phyloP scores from a whole-genome alignment of 2,329 filamentous ascomycete species.

The Chalaropsis thielavioides region DNA sequence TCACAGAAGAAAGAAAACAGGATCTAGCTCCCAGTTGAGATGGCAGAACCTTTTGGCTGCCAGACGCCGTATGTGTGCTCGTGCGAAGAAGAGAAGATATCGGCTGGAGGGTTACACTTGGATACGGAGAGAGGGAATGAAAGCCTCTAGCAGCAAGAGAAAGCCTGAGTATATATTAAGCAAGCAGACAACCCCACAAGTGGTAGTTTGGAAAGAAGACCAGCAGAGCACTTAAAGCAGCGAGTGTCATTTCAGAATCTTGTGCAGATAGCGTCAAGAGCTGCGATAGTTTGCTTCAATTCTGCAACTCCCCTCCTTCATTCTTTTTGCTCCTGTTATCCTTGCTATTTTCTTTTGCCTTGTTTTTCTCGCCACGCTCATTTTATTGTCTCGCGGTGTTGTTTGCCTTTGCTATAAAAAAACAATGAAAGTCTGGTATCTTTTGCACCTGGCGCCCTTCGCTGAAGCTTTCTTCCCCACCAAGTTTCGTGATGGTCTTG shows the following conservation, averaged over 20 bases:
- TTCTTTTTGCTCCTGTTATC: not conserved
- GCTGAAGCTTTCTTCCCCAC: constrained; percentile 18
- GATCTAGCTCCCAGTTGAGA: not conserved
- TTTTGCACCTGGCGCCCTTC: constrained; percentile 4
- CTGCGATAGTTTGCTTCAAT: not conserved
- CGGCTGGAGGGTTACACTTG: not conserved
- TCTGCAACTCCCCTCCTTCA: not conserved
- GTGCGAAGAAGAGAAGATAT: not conserved
- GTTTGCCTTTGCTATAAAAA: not conserved
- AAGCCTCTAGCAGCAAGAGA: too few relatives aligned
- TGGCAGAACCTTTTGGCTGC: not conserved
- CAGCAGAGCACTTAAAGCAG: not conserved
- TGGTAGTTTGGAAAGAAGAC: not conserved
- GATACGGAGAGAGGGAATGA: not conserved
- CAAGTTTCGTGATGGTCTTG: constrained; percentile 17
- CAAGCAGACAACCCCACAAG: not conserved
- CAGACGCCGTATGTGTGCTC: too few relatives aligned
- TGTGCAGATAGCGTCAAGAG: not conserved
- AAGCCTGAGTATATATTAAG: not conserved
- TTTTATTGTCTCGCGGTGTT: not conserved
- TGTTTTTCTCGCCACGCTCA: not conserved
- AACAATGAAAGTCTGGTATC: constrained; percentile 7
- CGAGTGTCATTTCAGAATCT: not conserved
- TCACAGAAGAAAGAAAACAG: not conserved
- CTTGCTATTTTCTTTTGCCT: not conserved